phyloP scores from a whole-genome alignment of 2,329 filamentous ascomycete genomes.

The Chaetomiaceae sp. region DNA sequence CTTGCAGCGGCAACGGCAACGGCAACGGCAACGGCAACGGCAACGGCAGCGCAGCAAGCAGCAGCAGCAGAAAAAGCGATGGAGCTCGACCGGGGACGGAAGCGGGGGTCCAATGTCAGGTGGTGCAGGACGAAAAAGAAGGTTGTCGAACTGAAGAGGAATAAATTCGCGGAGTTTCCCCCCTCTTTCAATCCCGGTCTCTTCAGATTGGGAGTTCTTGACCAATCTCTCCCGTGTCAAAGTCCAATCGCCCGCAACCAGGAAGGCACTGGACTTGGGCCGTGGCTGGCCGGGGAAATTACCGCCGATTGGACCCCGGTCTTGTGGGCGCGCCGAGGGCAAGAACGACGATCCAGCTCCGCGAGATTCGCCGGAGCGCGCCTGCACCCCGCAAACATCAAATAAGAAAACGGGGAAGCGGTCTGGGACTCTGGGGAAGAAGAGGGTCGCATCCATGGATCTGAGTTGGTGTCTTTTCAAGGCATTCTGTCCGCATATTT shows the following conservation, averaged over 20 bases:
- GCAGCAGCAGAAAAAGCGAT: no score
- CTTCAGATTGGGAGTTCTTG: no score
- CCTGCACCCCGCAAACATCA: background rate
- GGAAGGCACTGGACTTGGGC: no score
- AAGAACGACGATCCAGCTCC: background rate
- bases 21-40: no score
- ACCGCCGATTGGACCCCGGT: conserved; percentile 1
- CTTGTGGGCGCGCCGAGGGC: background rate
- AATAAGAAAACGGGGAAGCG: background rate
- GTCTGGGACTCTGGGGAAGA: background rate
- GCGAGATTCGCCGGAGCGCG: background rate
- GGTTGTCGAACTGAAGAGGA: no score
- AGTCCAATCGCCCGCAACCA: no score
- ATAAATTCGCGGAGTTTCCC: no score
- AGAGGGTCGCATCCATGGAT: background rate
- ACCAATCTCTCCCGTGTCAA: no score
- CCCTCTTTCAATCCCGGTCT: no score
- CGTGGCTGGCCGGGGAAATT: conserved; percentile 15
- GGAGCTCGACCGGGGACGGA: no score
- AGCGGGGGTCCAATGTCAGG: background rate
- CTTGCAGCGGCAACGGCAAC: background rate
- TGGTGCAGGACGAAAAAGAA: no score
- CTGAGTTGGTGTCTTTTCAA: background rate
- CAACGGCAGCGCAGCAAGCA: no score
- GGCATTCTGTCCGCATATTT: background rate